phyloP scores from a whole-genome alignment of 2,329 filamentous ascomycete genomes.

The Coniella vitis region DNA sequence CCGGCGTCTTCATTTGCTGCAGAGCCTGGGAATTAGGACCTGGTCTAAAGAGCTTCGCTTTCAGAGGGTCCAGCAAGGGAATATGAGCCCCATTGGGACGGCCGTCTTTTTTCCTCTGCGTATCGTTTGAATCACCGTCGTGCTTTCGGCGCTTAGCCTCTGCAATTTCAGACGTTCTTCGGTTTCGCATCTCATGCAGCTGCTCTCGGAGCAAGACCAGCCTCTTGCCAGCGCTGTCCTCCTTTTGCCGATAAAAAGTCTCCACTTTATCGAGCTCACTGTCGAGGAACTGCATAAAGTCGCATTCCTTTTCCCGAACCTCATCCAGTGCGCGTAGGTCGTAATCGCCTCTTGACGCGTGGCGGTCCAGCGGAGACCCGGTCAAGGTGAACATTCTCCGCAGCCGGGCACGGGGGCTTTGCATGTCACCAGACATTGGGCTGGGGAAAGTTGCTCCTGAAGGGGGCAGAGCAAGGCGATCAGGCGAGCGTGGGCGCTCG shows the following conservation, averaged over 20 bases:
- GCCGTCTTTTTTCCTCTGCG: constrained; percentile 18
- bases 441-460: constrained; percentile 14
- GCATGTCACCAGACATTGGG: constrained; percentile 20
- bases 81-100: constrained; percentile 29
- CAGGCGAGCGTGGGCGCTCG: neutral
- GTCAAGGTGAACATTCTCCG: constrained; percentile 33
- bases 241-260: constrained; percentile 79
- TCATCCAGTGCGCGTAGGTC: constrained; percentile 36
- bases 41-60: constrained; percentile 45
- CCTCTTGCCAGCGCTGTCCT: constrained; percentile 72
- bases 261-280: constrained; percentile 87
- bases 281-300: constrained; percentile 84
- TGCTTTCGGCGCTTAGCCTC: constrained; percentile 32
- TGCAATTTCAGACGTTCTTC: constrained; percentile 65
- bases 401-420: constrained; percentile 25
- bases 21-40: constrained; percentile 56
- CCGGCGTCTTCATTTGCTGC: constrained; percentile 47
- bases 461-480: neutral
- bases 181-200: constrained; percentile 86
- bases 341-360: constrained; percentile 34
- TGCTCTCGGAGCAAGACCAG: constrained; percentile 70
- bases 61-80: constrained; percentile 41
- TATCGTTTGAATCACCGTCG: constrained; percentile 19
- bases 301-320: constrained; percentile 66
- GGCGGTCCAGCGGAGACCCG: constrained; percentile 25